These are phyloP conservation scores for Opeltia flavorubescens DNA, from an alignment of 495 filamentous ascomycete genomes.

Conservation along the genomic window DNA sequence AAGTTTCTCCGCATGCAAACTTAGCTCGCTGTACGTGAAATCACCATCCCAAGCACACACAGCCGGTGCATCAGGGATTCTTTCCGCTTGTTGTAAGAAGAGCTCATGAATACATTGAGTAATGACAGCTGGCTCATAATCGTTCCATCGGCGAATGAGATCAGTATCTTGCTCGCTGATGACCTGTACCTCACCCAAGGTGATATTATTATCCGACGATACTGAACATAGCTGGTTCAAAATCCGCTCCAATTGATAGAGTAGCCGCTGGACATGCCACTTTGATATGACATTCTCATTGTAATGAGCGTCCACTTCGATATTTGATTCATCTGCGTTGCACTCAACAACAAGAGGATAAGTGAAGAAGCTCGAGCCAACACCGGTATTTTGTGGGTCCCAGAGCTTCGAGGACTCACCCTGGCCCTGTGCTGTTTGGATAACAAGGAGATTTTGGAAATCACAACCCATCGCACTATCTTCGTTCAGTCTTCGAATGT, in stretches of 20 bases:
- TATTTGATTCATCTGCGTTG: conserved; percentile 18
- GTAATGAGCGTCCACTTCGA: conserved; percentile 35
- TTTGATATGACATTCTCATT: conserved; percentile 32
- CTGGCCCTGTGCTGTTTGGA: conserved; percentile 22
- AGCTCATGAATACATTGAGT: conserved; percentile 14
- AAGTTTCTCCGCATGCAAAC: conserved; percentile 22
- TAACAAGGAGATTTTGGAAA: conserved; percentile 35
- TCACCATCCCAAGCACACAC: conserved; percentile 33
- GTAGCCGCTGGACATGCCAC: conserved; percentile 29
- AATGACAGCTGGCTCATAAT: conserved; percentile 19
- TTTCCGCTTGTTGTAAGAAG: conserved; percentile 6
- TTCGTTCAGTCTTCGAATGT: conserved; percentile 25
- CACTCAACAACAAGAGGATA: conserved; percentile 37
- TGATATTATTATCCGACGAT: conserved; percentile 9
- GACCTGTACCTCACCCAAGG: conserved; percentile 25
- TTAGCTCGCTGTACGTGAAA: conserved; percentile 35
- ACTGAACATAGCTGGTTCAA: conserved; percentile 18
- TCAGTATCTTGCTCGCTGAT: conserved; percentile 25
- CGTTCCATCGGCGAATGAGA: conserved; percentile 28
- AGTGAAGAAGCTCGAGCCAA: conserved; percentile 32
- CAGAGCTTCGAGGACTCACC: conserved; percentile 4
- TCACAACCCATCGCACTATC: conserved; percentile 29
- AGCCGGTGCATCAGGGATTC: conserved; percentile 12
- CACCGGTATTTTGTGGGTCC: conserved; percentile 5
- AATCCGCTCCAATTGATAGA: conserved; percentile 28